phyloP scores from a whole-genome alignment of 768 basidiomycete species.

The Mycena indigotica region DNA sequence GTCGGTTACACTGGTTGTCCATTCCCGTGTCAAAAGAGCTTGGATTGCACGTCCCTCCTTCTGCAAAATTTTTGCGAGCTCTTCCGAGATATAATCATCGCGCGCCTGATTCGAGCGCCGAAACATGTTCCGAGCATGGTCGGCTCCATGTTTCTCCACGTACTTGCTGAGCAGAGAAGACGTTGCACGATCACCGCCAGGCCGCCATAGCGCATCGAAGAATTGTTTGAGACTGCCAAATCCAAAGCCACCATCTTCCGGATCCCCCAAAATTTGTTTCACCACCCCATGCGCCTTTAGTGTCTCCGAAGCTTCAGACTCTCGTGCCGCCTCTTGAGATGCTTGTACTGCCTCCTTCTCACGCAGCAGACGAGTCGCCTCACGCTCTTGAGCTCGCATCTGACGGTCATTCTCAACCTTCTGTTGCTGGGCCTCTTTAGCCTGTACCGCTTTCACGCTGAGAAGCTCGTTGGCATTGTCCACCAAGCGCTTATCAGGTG shows the following conservation, averaged over 20 bases:
- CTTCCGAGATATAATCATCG: not conserved
- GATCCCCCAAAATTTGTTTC: too few species aligned
- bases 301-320: too few species aligned
- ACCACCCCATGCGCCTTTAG: too few species aligned
- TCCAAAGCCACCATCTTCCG: conserved; percentile 11
- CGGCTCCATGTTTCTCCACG: not conserved
- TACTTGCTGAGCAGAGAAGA: not conserved
- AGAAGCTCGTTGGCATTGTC: too few species aligned
- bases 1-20: not conserved
- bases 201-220: conserved; percentile 10
- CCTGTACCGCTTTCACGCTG: too few species aligned
- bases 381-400: too few species aligned
- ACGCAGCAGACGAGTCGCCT: too few species aligned
- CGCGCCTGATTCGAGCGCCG: not conserved
- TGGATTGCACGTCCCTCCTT: conserved; percentile 9
- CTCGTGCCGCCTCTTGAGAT: too few species aligned
- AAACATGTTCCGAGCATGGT: conserved; percentile 10
- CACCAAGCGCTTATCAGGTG: too few species aligned
- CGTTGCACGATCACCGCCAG: conserved; percentile 3
- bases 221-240: conserved; percentile 4
- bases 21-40: not conserved
- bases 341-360: too few species aligned
- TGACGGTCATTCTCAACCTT: too few species aligned
- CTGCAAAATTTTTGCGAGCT: not conserved
- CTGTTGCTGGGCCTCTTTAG: too few species aligned